Base-by-base conservation (phyloP, 768 basidiomycete genomes). In the Lactifluus hygrophoroides region DNA sequence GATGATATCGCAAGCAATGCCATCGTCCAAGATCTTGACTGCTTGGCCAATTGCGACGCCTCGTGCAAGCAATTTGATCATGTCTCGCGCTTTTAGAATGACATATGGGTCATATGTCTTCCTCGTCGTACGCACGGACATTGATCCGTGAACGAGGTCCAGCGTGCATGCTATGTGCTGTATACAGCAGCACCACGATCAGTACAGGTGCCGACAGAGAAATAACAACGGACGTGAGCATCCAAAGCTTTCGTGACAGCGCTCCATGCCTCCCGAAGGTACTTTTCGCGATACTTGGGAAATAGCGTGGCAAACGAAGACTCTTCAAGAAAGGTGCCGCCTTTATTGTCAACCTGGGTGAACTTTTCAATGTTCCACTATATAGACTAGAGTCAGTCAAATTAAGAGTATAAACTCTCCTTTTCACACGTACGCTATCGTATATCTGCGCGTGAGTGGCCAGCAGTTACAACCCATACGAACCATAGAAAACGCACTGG, bases 51-150 rank as follows among this genome's bases (percentile, higher is more conserved):
- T 70, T 16, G 90, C 79, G 27, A 99, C 94, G 40, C 92, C 91
- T 69, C 96, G 84, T 25, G 96, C 92, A 27, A 99, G 80, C 5
- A 99, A 80, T 70, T 98, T 98, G 64, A 98, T 82, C 76, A 98
- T 78, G 71, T 99, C 96, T 42, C 96, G 82, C 10, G 93, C 94
- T 75, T 98, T 98, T 60, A 99, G 79, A 60, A 98, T 84, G 61
- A 96, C 84, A 69, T 97, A 98, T 0, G 96, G 96, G 70, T 99
- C 96, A 72, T 81, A 94, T 34, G 96, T 92, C 78, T 96, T 98
- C 56, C 96, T 83, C 13, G 96, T 98, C 27, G 96, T 99, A 58
- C 85, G 82, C 37, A 98, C 96, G 38, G 93, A 87, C 96, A 99
- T 98, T 28, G 90, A 91, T 61, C 96, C 96, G 63, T 98, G 90